phyloP scores from a whole-genome alignment of 2,329 filamentous ascomycete genomes.

The Pleoardoris graminearum region DNA sequence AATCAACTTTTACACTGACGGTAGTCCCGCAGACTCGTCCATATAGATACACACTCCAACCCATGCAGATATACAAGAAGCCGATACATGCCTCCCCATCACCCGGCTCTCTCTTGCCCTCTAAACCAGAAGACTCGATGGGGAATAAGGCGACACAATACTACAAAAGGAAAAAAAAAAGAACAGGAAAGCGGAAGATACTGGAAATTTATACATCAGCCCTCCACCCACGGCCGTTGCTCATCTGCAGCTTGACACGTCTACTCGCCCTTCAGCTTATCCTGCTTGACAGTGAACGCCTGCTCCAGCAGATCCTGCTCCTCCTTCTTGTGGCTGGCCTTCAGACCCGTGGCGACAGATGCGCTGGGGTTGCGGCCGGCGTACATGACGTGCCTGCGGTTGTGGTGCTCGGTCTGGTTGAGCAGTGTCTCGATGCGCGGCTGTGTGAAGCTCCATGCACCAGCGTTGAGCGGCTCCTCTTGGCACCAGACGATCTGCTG shows the following conservation, averaged over 20 bases:
- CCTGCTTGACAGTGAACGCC: constrained; percentile 66
- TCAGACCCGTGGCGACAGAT: constrained; percentile 90
- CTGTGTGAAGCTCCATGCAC: constrained; percentile 96
- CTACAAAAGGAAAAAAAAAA: neutral
- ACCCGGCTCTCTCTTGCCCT: neutral
- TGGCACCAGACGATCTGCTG: constrained; percentile 97
- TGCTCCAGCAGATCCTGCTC: constrained; percentile 78
- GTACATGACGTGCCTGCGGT: constrained; percentile 95
- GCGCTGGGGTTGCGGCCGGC: constrained; percentile 92
- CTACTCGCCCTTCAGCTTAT: constrained; percentile 68
- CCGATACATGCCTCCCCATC: constrained; percentile 1
- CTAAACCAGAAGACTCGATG: constrained; percentile 1
- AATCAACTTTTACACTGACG: constrained; percentile 30
- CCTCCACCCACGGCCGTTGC: neutral
- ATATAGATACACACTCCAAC: constrained; percentile 34
- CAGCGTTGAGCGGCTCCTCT: constrained; percentile 96
- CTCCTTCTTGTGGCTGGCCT: constrained; percentile 86
- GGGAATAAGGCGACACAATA: constrained; percentile 13
- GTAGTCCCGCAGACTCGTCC: constrained; percentile 16
- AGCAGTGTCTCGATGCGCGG: constrained; percentile 95
- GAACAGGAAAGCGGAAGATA: constrained; percentile 8
- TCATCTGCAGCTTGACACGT: neutral
- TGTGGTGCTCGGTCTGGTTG: constrained; percentile 89
- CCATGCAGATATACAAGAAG: constrained; percentile 34
- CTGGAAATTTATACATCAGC: constrained; percentile 12